Evolutionary conservation across 805 yeast genomes (phyloP), one percentile per base, ranked within the genome.

Genomic region (Candida chilensis): DNA sequence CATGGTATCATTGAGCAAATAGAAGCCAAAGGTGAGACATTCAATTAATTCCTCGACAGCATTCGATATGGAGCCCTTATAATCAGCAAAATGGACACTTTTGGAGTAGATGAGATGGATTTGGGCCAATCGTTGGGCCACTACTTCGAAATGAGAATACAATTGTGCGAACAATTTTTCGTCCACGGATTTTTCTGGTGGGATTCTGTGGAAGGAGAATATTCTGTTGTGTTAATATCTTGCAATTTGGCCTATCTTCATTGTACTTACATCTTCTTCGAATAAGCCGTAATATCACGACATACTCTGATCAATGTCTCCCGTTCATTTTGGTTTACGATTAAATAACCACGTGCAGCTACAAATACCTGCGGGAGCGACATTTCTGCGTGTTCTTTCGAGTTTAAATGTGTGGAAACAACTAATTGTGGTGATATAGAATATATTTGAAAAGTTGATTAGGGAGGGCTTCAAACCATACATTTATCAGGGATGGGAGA

Each of bases 261-360:
- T 8, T 8, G 6, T 8, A 22, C 25, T 7, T n/a, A 22, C 20
- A 57, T 34, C 37, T 60, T 60, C 34, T 60, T 60, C 32, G 66
- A 57, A 28, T 41, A 40, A 5, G 54, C 42, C n/a, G 61, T 60
- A 31, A 60, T 45, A 29, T 60, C 67, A 24, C 67, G 40, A 22
- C 57, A 48, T 2, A 45, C 37, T 31, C 57, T 44, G 14, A 60
- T 61, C 12, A 60, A 44, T 16, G 34, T 30, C 27, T 59, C 63
- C 25, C 66, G 37, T 19, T 50, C 52, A 26, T 45, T 57, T 17
- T 60, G 63, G 31, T 41, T 41, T 13, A 30, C 16, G 14, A 36
- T 31, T 6, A 49, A 37, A 27, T 37, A 35, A 12, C 35, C 41
- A 27, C 50, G 32, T 9, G 52, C 52, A 1, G 50, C 51, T 15